Percentiles rank a stretch among this genome's conserved stretches.
Conservation (phyloP, 768 basidiomycete genomes). For the Tremella yokohamensis region DNA sequence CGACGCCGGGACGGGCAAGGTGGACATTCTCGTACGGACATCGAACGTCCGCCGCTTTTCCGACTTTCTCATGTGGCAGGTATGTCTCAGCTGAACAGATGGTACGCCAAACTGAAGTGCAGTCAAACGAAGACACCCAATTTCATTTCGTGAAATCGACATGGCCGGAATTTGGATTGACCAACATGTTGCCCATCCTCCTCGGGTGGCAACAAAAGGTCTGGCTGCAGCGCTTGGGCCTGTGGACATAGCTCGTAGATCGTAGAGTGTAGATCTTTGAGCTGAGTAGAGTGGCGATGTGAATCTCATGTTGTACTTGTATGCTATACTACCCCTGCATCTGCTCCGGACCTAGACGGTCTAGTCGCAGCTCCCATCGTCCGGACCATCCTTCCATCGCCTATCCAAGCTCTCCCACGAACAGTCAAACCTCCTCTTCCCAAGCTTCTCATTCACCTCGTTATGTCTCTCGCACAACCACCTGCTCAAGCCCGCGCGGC, state of each 20-base stretch:
- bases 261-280: constrained; percentile 5
- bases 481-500: constrained; percentile 63
- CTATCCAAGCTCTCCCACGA: constrained; percentile 63
- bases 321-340: constrained; percentile 4
- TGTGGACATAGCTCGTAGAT: neutral
- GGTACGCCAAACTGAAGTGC: neutral
- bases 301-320: neutral
- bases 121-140: constrained; percentile 80
- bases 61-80: constrained; percentile 96
- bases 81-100: constrained; percentile 50
- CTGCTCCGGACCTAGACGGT: neutral
- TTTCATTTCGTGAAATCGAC: constrained; percentile 77
- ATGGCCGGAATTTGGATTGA: constrained; percentile 90
- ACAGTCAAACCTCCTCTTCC: constrained; percentile 81
- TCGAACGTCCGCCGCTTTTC: constrained; percentile 84
- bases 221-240: constrained; percentile 54
- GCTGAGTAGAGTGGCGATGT: neutral
- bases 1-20: constrained; percentile 28
- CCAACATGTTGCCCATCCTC: constrained; percentile 80
- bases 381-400: constrained; percentile 87
- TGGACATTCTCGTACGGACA: constrained; percentile 86
- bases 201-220: constrained; percentile 79
- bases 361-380: constrained; percentile 82
- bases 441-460: constrained; percentile 79
- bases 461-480: constrained; percentile 95